Conservation (phyloP, 1,284 basidiomycete genomes). For the Apiotrichum porosum region DNA sequence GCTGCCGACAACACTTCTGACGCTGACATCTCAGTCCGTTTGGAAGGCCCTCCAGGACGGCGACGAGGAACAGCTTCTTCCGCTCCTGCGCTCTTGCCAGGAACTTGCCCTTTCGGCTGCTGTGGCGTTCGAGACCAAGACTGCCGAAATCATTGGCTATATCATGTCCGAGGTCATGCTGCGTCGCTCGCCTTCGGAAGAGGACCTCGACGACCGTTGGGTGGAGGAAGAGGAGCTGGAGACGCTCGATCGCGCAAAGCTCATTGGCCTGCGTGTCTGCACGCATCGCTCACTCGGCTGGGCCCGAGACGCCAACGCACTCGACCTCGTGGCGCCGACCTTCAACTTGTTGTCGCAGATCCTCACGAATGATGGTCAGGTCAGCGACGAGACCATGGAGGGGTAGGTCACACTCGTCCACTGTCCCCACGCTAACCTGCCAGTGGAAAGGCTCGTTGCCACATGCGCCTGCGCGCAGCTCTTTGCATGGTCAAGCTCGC, state of each 20-base stretch:
- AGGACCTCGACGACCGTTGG: conserved; percentile 58
- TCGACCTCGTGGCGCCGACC: conserved; percentile 65
- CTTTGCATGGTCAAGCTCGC: conserved; percentile 76
- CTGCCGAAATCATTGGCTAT: conserved; percentile 66
- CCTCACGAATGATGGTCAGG: conserved; percentile 61
- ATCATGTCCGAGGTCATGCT: conserved; percentile 69
- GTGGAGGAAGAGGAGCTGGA: conserved; percentile 60
- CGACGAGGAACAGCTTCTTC: conserved; percentile 57
- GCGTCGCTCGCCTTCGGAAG: conserved; percentile 52
- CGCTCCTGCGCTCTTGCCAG: conserved; percentile 65
- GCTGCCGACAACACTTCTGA: conserved; percentile 18
- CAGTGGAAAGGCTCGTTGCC: conserved; percentile 37
- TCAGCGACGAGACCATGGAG: conserved; percentile 59
- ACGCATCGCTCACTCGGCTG: conserved; percentile 71
- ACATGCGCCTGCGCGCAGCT: conserved; percentile 73
- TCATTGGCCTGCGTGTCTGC: conserved; percentile 70
- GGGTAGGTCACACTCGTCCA: conserved; percentile 52
- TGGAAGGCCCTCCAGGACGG: conserved; percentile 58
- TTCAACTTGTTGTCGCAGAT: conserved; percentile 68
- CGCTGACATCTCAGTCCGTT: conserved; percentile 14
- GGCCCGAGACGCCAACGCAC: conserved; percentile 57
- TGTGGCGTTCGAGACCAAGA: conserved; percentile 68
- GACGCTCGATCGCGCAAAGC: conserved; percentile 56
- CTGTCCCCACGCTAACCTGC: neutral
- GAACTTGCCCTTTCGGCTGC: conserved; percentile 69